Base-by-base conservation (phyloP, 257 asterid genomes). In the Solanum chilense region DNA sequence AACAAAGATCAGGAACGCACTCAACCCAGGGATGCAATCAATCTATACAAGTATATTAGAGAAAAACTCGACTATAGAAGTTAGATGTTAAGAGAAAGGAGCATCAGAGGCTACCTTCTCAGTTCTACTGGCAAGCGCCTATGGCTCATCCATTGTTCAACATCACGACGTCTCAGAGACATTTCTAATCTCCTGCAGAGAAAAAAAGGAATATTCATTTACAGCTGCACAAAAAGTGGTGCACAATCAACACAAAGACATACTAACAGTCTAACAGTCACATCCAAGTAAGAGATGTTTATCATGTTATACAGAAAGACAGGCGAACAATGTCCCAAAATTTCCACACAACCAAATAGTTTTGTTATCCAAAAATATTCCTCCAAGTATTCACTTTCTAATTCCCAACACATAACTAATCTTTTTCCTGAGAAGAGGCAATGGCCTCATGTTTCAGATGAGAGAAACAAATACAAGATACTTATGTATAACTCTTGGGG, bases 61-160 rank as follows among this genome's bases (percentile, higher is more conserved):
- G 44, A 49, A 49, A 16, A 49, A 3, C 69, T 52, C 12, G 16
- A 29, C 20, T 47, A 12, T 27, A 31, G 31, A 81, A 76, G 44
- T 47, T 20, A 49, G 64, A 20, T 35, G 35, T n/a, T 60, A 56
- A 31, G 88, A 37, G 21, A 23, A 64, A 74, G 80, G 85, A 75
- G 66, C 71, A 49, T 35, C 71, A 84, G 29, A 33, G 37, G 84
- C 62, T 75, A 96, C 99, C 96, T 94, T 91, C 94, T 91, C 84
- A 96, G 89, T 31, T 87, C 93, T 89, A 87, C 92, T 33, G 99
- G 98, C 92, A 96, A 91, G 70, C 98, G 97, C 20, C 98, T 95
- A 77, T 95, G 98, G 62, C 98, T 93, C 99, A 96, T 95, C 99
- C 99, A 96, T 88, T 92, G 98, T 90, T 96, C 99, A 85, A 95